A percentile compares a stretch with the other conserved stretches of the same genome.
Evolutionary conservation across 768 basidiomycete species (phyloP).

Genomic region (Chalciporus pseudorubinellus): DNA sequence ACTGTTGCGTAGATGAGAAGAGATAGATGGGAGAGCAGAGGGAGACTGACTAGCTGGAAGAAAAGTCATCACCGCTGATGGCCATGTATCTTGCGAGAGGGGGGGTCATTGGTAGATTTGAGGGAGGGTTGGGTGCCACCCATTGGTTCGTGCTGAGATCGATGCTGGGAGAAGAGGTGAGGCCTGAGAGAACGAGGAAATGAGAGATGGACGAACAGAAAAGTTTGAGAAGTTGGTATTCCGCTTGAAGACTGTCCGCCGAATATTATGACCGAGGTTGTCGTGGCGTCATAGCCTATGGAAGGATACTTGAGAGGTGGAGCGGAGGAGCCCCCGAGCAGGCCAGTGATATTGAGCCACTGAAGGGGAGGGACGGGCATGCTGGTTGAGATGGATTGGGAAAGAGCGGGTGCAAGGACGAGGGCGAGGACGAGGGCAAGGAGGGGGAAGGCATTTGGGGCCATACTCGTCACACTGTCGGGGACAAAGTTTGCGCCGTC

Average conservation of each 20-base stretch:
- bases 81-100: conserved; percentile 68
- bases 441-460: neutral
- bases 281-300: conserved; percentile 52
- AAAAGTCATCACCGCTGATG: conserved; percentile 65
- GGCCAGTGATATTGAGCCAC: conserved; percentile 68
- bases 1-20: conserved; percentile 38
- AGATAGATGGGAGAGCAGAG: conserved; percentile 8
- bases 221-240: conserved; percentile 61
- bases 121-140: conserved; percentile 54
- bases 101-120: conserved; percentile 39
- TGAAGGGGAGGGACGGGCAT: conserved; percentile 43
- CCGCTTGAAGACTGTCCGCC: conserved; percentile 72
- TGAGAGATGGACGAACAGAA: conserved; percentile 47
- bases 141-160: conserved; percentile 61
- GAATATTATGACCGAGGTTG: conserved; percentile 65
- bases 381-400: conserved; percentile 51
- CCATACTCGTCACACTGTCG: neutral
- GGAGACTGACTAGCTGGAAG: conserved; percentile 74
- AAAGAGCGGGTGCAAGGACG: conserved; percentile 24
- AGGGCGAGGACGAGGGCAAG: conserved; percentile 9
- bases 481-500: neutral
- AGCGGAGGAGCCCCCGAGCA: conserved; percentile 50
- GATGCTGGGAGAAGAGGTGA: conserved; percentile 42
- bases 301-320: conserved; percentile 70
- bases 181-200: neutral